These are phyloP conservation scores for Polygonum maritimum DNA, from an alignment of 148 eudicot species.

Conservation along the genomic window DNA sequence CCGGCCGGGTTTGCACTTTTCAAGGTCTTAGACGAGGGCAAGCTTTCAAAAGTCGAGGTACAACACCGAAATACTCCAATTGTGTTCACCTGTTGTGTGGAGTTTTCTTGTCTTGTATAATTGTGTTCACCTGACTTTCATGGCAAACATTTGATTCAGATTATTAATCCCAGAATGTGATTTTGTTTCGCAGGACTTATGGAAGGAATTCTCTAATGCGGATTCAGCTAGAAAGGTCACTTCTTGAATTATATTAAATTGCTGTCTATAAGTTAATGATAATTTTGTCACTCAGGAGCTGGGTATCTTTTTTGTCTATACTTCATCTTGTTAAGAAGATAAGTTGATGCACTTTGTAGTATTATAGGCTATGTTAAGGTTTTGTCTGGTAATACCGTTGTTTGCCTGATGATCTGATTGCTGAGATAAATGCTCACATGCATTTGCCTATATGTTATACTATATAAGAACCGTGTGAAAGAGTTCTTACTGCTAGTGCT, in stretches of 20 bases:
- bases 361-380: not conserved
- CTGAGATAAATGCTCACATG: not conserved
- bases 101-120: no score
- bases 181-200: constrained; percentile 54
- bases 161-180: not conserved
- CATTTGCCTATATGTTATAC: not conserved
- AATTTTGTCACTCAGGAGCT: no score
- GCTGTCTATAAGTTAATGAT: not conserved
- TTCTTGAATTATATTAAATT: not conserved
- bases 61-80: not conserved
- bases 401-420: not conserved
- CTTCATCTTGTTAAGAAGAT: not conserved
- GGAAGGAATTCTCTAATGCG: constrained; percentile 50
- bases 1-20: constrained; percentile 22
- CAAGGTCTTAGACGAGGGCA: constrained; percentile 19
- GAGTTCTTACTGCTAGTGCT: not conserved
- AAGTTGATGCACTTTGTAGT: not conserved
- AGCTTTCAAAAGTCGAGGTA: constrained; percentile 22
- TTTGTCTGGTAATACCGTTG: not conserved
- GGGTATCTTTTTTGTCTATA: not conserved
- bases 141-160: not conserved
- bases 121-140: no score
- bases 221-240: constrained; percentile 82
- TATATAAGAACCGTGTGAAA: not conserved
- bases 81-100: not conserved